phyloP scores from a whole-genome alignment of 306 rosid species.

The Mucuna pruriens region DNA sequence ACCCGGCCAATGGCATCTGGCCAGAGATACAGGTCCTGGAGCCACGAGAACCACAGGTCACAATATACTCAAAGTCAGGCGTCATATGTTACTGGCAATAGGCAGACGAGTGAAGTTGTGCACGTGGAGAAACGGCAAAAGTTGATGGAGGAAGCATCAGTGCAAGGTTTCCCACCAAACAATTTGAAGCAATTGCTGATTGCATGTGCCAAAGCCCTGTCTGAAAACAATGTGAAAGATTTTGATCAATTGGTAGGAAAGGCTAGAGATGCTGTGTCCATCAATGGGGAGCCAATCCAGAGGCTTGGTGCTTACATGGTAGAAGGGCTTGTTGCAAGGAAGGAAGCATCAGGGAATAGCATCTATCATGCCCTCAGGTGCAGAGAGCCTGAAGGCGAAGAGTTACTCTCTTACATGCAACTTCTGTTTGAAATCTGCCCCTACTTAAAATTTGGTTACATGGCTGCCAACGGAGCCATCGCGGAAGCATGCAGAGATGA shows the following conservation, averaged over 20 bases:
- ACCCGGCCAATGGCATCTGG: slow-evolving; percentile 39
- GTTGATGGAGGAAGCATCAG: slow-evolving; percentile 55
- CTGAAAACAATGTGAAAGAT: slow-evolving; percentile 53
- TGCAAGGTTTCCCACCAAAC: slow-evolving; percentile 51
- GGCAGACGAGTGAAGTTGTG: slow-evolving; percentile 51
- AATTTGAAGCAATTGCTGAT: slow-evolving; percentile 76
- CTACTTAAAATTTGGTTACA: slow-evolving; percentile 91
- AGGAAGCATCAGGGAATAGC: slow-evolving; percentile 73
- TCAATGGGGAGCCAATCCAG: slow-evolving; percentile 84
- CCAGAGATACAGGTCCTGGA: slow-evolving; percentile 59
- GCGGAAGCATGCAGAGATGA: slow-evolving; percentile 89
- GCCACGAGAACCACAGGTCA: slow-evolving; percentile 49
- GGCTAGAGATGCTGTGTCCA: slow-evolving; percentile 74
- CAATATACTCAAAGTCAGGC: slow-evolving; percentile 50
- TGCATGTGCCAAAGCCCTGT: slow-evolving; percentile 77
- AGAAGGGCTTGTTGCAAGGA: slow-evolving; percentile 95
- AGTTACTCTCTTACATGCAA: slow-evolving; percentile 88
- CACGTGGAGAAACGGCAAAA: slow-evolving; percentile 65
- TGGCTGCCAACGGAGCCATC: slow-evolving; percentile 99
- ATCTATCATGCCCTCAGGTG: slow-evolving; percentile 84
- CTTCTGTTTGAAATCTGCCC: slow-evolving; percentile 90
- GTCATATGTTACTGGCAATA: slow-evolving; percentile 42
- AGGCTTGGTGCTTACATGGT: slow-evolving; percentile 96
- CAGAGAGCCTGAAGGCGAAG: slow-evolving; percentile 86
- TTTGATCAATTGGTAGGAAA: slow-evolving; percentile 64